Percentiles rank a stretch among this genome's conserved stretches.
Conservation (phyloP, 495 filamentous ascomycete genomes). For the Recurvomyces mirabilis region DNA sequence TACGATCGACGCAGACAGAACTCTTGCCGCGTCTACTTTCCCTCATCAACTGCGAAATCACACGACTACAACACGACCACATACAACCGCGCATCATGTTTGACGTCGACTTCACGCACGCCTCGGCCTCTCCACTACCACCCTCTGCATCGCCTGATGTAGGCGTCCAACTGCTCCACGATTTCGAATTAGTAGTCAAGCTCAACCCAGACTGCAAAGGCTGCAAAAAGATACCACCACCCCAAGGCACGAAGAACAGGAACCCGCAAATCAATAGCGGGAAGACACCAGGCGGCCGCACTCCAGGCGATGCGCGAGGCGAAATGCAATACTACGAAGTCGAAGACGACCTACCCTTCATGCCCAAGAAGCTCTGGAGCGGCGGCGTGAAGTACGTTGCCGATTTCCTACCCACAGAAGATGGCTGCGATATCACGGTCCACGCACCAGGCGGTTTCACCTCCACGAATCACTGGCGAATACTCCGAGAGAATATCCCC, state of each 20-base stretch:
- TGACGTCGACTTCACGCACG: conserved; percentile 15
- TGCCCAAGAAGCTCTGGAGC: conserved; percentile 18
- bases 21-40: too few species aligned
- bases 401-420: conserved; percentile 8
- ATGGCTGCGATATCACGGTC: conserved; percentile 22
- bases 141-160: conserved; percentile 3
- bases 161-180: conserved; percentile 14
- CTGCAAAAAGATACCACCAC: conserved; percentile 13
- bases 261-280: neutral
- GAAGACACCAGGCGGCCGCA: neutral
- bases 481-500: conserved; percentile 13
- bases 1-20: too few species aligned
- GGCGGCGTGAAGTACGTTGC: conserved; percentile 17
- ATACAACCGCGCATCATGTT: conserved; percentile 14
- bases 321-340: conserved; percentile 17
- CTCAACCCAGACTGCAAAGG: conserved; percentile 18
- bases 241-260: conserved; percentile 7
- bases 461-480: conserved; percentile 19
- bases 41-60: too few species aligned
- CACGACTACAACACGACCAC: too few species aligned
- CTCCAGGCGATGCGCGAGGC: too few species aligned
- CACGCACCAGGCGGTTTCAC: conserved; percentile 22
- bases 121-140: conserved; percentile 15
- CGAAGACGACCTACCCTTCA: conserved; percentile 21
- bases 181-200: conserved; percentile 17